A percentile compares a stretch with the other conserved stretches of the same genome.
Evolutionary conservation across 768 basidiomycete genomes (phyloP).

Genomic region (Macrolepiota fuliginosa): DNA sequence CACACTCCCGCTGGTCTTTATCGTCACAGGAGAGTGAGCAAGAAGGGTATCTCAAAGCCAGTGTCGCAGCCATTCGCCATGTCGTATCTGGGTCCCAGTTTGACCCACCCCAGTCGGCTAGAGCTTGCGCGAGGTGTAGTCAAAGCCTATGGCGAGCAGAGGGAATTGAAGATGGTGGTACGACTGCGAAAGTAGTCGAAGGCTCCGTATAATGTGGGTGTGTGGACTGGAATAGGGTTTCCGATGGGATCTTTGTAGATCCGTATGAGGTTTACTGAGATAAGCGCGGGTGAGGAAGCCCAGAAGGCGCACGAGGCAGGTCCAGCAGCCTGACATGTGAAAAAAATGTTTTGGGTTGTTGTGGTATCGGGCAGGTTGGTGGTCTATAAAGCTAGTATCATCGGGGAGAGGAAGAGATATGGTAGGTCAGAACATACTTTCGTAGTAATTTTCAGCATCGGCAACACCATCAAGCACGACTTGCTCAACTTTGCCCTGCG

Average conservation of each 20-base stretch:
- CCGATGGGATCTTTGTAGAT: slow-evolving; percentile 28
- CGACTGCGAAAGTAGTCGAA: slow-evolving; percentile 34
- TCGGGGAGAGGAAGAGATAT: background rate
- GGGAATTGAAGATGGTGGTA: slow-evolving; percentile 24
- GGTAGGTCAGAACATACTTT: slow-evolving; percentile 19
- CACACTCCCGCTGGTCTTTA: slow-evolving; percentile 19
- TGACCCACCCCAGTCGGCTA: slow-evolving; percentile 29
- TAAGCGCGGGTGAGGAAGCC: slow-evolving; percentile 29
- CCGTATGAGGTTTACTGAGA: slow-evolving; percentile 31
- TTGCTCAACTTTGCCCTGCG: slow-evolving; percentile 35
- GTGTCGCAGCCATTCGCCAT: slow-evolving; percentile 18
- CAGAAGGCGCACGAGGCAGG: slow-evolving; percentile 35
- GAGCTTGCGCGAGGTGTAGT: slow-evolving; percentile 29
- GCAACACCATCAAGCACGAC: slow-evolving; percentile 38
- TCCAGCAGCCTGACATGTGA: slow-evolving; percentile 36
- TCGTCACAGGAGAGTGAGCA: background rate
- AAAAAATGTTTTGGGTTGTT: slow-evolving; percentile 33
- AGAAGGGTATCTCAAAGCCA: slow-evolving; percentile 27
- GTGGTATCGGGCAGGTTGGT: slow-evolving; percentile 36
- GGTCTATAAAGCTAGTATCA: slow-evolving; percentile 28
- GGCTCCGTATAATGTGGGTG: slow-evolving; percentile 29
- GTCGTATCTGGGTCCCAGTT: slow-evolving; percentile 27
- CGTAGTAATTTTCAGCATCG: slow-evolving; percentile 38
- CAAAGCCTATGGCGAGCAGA: slow-evolving; percentile 37
- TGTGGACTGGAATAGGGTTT: slow-evolving; percentile 32